phyloP scores from a whole-genome alignment of 768 basidiomycete species.

The Cystoderma amianthinum region DNA sequence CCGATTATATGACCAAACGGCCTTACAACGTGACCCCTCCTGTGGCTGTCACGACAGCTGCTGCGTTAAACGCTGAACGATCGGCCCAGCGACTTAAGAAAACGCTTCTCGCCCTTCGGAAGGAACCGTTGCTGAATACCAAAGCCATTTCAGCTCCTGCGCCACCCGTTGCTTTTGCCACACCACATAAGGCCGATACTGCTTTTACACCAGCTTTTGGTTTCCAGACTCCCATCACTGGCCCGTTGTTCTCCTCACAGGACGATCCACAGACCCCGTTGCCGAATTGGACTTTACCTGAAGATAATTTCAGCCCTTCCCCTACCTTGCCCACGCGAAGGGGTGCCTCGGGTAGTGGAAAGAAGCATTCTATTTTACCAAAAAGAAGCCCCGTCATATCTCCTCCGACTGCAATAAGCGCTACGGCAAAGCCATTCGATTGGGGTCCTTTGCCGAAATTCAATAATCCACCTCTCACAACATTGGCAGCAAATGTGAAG shows the following conservation, averaged over 20 bases:
- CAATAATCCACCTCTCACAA: conserved; percentile 14
- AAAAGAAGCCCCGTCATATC: conserved; percentile 21
- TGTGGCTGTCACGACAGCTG: conserved; percentile 70
- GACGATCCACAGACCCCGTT: conserved; percentile 8
- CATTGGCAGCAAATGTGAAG: conserved; percentile 1
- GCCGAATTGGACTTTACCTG: conserved; percentile 25
- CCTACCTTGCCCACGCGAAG: conserved; percentile 19
- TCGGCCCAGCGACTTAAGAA: conserved; percentile 65
- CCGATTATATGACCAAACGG: conserved; percentile 26
- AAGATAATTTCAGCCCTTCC: conserved; percentile 34
- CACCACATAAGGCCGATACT: conserved; percentile 21
- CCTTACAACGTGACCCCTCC: conserved; percentile 48
- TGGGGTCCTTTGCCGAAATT: conserved; percentile 59
- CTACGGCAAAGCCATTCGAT: conserved; percentile 35
- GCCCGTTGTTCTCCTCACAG: conserved; percentile 18
- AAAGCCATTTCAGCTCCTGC: conserved; percentile 32
- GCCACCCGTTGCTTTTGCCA: conserved; percentile 27
- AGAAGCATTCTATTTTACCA: conserved; percentile 33
- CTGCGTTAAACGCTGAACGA: conserved; percentile 76
- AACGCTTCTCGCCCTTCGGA: conserved; percentile 52
- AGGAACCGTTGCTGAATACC: conserved; percentile 61
- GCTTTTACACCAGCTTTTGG: conserved; percentile 7
- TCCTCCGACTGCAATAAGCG: conserved; percentile 16
- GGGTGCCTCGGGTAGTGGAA: conserved; percentile 26
- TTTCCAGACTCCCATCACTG: conserved; percentile 14